A percentile compares a stretch with the other conserved stretches of the same genome.
These are phyloP conservation scores for Daedalea quercina DNA, from an alignment of 768 basidiomycete species.

Conservation along the genomic window DNA sequence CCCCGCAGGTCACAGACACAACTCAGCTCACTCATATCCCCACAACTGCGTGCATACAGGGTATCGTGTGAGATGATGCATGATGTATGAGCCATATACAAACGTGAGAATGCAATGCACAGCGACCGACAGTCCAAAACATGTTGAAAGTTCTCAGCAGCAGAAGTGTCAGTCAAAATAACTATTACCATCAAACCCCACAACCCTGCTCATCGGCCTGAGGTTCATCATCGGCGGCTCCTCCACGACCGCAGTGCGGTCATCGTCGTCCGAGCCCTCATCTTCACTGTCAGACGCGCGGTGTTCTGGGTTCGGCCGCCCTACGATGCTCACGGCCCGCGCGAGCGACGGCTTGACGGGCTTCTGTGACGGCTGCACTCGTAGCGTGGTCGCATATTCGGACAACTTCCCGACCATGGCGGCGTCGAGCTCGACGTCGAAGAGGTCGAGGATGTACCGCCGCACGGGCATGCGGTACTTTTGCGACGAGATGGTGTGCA, in stretches of 20 bases:
- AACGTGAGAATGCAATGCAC: too few relatives aligned
- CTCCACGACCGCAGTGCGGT: conserved; percentile 35
- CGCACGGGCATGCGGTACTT: conserved; percentile 90
- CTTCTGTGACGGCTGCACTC: conserved; percentile 5
- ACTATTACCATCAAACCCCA: conserved; percentile 40
- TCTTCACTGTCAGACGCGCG: conserved; percentile 52
- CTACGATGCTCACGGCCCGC: conserved; percentile 57
- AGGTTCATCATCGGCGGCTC: conserved; percentile 51
- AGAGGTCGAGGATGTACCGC: conserved; percentile 88
- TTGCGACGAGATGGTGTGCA: conserved; percentile 83
- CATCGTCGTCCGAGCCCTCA: conserved; percentile 41
- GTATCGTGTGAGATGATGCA: background rate
- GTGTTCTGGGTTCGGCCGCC: conserved; percentile 33
- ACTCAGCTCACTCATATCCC: too few relatives aligned
- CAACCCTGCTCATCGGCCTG: conserved; percentile 49
- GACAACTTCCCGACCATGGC: conserved; percentile 50
- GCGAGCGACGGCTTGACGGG: conserved; percentile 4
- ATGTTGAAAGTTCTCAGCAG: background rate
- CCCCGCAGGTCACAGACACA: too few relatives aligned
- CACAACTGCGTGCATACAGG: background rate
- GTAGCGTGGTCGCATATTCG: conserved; percentile 42
- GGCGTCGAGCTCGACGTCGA: conserved; percentile 72
- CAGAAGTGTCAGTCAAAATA: background rate
- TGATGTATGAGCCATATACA: background rate
- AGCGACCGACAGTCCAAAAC: too few relatives aligned